Evolutionary conservation across 75 land plant species (phyloP).

Genomic region (Pinus taeda): DNA sequence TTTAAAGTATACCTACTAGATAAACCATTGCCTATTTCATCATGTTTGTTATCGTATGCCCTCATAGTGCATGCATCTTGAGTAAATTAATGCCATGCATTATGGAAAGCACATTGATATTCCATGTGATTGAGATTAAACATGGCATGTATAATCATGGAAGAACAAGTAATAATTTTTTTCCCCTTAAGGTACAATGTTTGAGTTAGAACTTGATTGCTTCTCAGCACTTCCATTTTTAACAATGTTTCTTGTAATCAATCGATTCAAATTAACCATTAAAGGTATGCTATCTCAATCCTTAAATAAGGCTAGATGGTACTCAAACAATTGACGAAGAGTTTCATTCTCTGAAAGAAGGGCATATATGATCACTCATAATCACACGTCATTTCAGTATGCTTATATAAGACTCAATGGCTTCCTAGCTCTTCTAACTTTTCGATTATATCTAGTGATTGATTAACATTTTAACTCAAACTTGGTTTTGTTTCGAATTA

Average conservation of each 20-base stretch:
- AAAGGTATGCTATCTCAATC: no score
- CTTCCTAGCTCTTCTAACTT: no score
- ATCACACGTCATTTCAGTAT: no score
- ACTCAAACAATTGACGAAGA: no score
- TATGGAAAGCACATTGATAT: background rate
- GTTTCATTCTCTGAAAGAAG: no score
- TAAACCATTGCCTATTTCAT: background rate
- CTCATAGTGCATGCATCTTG: background rate
- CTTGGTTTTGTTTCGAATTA: no score
- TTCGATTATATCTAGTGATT: no score
- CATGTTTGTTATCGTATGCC: background rate
- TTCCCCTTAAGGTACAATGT: background rate
- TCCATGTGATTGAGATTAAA: background rate
- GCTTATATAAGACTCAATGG: no score
- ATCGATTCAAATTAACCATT: no score
- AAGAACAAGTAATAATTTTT: background rate
- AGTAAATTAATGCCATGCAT: background rate
- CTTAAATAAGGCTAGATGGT: no score
- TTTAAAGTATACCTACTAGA: background rate
- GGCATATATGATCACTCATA: no score
- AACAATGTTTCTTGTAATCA: background rate
- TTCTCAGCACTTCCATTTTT: background rate
- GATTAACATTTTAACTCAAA: no score
- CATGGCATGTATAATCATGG: background rate
- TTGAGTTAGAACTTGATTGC: background rate